A percentile compares a stretch with the other conserved stretches of the same genome.
These are phyloP conservation scores for Trichoderma sp. DNA, from an alignment of 2,329 filamentous ascomycete species.

Conservation along the genomic window DNA sequence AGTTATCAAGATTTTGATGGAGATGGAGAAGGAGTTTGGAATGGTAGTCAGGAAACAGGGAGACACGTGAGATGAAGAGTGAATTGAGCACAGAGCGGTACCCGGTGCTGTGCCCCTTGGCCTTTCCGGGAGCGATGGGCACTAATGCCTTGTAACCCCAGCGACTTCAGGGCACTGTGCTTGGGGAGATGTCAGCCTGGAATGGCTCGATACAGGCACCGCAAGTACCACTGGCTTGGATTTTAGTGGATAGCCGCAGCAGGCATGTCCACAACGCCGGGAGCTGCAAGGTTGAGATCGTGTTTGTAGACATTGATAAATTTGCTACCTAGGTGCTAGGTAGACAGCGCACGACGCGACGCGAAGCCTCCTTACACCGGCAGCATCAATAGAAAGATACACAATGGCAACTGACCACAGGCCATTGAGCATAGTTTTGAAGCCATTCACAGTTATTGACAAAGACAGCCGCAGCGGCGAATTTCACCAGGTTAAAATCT, in stretches of 20 bases:
- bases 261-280: background rate
- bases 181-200: background rate
- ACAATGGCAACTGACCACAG: background rate
- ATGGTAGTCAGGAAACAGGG: background rate
- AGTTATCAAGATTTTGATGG: background rate
- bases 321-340: too few species aligned
- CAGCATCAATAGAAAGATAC: background rate
- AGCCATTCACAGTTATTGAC: background rate
- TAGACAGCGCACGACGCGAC: constrained; percentile 3
- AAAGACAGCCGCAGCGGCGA: background rate
- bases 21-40: background rate
- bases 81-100: constrained; percentile 10
- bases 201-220: background rate
- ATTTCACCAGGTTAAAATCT: constrained; percentile 14
- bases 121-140: background rate
- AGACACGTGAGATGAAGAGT: constrained; percentile 23
- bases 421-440: background rate
- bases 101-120: constrained; percentile 13
- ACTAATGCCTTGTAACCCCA: background rate
- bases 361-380: background rate
- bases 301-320: background rate
- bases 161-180: background rate
- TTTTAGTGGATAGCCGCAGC: background rate
- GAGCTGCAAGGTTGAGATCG: background rate
- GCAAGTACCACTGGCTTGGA: background rate